phyloP scores from a whole-genome alignment of 306 rosid genomes.

The Citrullus mucosospermus region DNA sequence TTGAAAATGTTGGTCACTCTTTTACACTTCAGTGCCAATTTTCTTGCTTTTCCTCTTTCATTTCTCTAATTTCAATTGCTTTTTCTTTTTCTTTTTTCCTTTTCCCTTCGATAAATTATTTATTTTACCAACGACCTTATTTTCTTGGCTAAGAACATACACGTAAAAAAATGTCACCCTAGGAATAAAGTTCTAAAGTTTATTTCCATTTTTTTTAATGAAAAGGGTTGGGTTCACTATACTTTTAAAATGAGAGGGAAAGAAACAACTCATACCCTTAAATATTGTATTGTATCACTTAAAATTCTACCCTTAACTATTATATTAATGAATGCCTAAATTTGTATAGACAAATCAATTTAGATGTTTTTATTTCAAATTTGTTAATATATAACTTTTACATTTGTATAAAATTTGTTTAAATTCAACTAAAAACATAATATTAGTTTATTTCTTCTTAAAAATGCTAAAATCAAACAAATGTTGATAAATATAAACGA shows the following conservation, averaged over 20 bases:
- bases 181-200: background rate
- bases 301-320: too few relatives aligned
- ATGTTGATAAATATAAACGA: too few relatives aligned
- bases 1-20: background rate
- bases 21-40: background rate
- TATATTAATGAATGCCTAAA: too few relatives aligned
- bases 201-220: background rate
- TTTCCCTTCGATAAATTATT: background rate
- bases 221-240: background rate
- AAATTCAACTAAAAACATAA: too few relatives aligned
- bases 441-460: too few relatives aligned
- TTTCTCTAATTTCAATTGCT: background rate
- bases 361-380: too few relatives aligned
- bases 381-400: background rate
- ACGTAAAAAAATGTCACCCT: background rate
- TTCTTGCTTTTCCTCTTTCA: background rate
- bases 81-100: background rate
- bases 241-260: too few relatives aligned
- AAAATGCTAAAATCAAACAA: too few relatives aligned
- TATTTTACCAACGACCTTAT: background rate
- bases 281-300: too few relatives aligned
- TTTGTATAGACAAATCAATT: background rate
- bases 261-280: too few relatives aligned
- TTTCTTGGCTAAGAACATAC: background rate
- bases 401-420: too few relatives aligned